These are phyloP conservation scores for Leccinum rimulosum DNA, from an alignment of 768 basidiomycete genomes.

Conservation along the genomic window DNA sequence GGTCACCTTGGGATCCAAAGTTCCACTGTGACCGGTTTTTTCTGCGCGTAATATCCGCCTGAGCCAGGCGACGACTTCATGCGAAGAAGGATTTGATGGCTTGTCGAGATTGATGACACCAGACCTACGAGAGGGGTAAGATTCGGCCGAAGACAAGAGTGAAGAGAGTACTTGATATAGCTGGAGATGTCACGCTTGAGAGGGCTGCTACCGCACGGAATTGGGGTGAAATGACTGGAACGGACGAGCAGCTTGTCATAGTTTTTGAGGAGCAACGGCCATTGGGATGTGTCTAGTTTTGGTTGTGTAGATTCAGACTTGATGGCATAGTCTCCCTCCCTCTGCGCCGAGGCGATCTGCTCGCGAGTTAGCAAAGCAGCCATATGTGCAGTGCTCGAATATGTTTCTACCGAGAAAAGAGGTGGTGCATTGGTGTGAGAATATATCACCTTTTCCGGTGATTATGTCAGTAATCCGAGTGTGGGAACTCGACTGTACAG, in stretches of 20 bases:
- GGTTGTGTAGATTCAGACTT: slow-evolving; percentile 75
- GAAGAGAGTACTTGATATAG: slow-evolving; percentile 76
- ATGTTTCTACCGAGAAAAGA: neutral
- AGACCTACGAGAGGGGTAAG: slow-evolving; percentile 53
- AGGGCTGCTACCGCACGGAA: slow-evolving; percentile 90
- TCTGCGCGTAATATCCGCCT: slow-evolving; percentile 95
- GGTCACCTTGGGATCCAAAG: slow-evolving; percentile 98
- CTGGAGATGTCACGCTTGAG: slow-evolving; percentile 89
- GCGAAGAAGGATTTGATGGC: slow-evolving; percentile 97
- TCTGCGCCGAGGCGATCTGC: slow-evolving; percentile 72
- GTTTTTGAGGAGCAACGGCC: slow-evolving; percentile 98
- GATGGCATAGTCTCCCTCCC: slow-evolving; percentile 74
- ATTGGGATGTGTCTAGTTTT: slow-evolving; percentile 89
- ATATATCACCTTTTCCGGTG: slow-evolving; percentile 5
- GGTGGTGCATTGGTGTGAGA: slow-evolving; percentile 4
- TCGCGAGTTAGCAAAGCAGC: slow-evolving; percentile 49
- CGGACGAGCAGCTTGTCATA: slow-evolving; percentile 96
- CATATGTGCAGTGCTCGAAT: slow-evolving; percentile 12
- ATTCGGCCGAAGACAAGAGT: neutral
- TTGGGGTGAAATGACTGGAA: slow-evolving; percentile 97
- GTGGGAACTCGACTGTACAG: slow-evolving; percentile 51
- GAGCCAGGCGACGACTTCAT: slow-evolving; percentile 99
- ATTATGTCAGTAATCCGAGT: slow-evolving; percentile 10
- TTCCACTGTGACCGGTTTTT: slow-evolving; percentile 99
- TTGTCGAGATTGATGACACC: slow-evolving; percentile 99